A percentile compares a stretch with the other conserved stretches of the same genome.
Conservation (phyloP, 2,329 filamentous ascomycete genomes). For the Emmonsiellopsis sp. region DNA sequence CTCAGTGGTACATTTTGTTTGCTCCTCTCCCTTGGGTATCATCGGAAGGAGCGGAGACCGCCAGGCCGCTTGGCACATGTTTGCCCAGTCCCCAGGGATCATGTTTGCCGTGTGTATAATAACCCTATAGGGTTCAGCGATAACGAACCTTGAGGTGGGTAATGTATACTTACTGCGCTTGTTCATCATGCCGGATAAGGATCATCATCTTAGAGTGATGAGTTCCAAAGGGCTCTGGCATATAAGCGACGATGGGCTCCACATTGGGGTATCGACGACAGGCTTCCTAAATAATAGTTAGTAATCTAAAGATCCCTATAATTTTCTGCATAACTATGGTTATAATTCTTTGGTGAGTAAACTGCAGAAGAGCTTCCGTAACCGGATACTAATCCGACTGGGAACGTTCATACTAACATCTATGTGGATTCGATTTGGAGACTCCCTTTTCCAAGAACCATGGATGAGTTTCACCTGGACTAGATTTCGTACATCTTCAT, state of each 20-base stretch:
- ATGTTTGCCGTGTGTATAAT: conserved; percentile 87
- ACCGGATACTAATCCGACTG: too few relatives aligned
- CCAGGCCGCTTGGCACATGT: conserved; percentile 83
- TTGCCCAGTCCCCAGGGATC: conserved; percentile 78
- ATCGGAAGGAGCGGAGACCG: conserved; percentile 60
- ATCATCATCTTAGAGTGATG: conserved; percentile 85
- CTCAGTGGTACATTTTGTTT: background rate
- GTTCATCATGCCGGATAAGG: conserved; percentile 67
- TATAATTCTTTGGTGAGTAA: background rate
- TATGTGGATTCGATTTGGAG: conserved; percentile 47
- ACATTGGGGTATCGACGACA: conserved; percentile 58
- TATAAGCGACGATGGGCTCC: conserved; percentile 61
- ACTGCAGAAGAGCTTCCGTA: too few relatives aligned
- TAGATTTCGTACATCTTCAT: conserved; percentile 44
- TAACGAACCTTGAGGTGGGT: background rate
- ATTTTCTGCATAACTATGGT: background rate
- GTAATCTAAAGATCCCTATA: background rate
- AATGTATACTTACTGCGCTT: conserved; percentile 48
- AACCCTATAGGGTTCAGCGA: conserved; percentile 35
- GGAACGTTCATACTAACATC: conserved; percentile 38
- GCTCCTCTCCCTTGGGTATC: conserved; percentile 7
- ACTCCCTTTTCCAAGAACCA: conserved; percentile 61
- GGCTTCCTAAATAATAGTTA: conserved; percentile 42
- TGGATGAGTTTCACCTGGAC: conserved; percentile 53
- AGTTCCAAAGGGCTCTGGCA: conserved; percentile 78